These are phyloP conservation scores for Hymenoscyphus infarciens DNA, from an alignment of 2,329 filamentous ascomycete species.

Conservation along the genomic window DNA sequence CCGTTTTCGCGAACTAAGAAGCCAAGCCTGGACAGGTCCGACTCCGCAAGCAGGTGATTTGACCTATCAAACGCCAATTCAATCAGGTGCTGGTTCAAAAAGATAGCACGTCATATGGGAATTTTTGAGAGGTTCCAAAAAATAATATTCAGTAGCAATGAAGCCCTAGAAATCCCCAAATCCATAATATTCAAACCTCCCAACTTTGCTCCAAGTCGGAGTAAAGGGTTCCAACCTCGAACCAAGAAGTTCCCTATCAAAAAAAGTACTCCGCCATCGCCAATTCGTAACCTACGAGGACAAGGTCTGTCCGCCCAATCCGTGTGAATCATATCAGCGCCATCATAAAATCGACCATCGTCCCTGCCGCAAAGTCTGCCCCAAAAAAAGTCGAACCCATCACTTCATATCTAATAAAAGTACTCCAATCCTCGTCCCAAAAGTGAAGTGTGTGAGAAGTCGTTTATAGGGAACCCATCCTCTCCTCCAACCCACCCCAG, in stretches of 20 bases:
- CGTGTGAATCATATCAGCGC: conserved; percentile 21
- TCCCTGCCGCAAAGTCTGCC: conserved; percentile 20
- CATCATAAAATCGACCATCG: conserved; percentile 15
- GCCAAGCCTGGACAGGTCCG: too few species aligned
- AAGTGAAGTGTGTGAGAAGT: not conserved
- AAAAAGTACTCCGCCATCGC: conserved; percentile 7
- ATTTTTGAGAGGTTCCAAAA: conserved; percentile 4
- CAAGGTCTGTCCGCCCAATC: not conserved
- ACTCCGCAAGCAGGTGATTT: too few species aligned
- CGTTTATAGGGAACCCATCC: conserved; percentile 41
- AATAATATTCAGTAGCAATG: conserved; percentile 1
- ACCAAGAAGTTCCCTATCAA: not conserved
- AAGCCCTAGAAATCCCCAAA: not conserved
- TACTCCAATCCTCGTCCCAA: not conserved
- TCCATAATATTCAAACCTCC: conserved; percentile 6
- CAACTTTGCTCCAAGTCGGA: not conserved
- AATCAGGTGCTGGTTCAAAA: too few species aligned
- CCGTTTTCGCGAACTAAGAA: too few species aligned
- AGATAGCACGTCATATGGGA: not conserved
- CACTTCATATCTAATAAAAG: not conserved
- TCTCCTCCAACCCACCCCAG: conserved; percentile 61
- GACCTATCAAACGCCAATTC: too few species aligned
- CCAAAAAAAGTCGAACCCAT: not conserved
- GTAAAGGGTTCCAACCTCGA: not conserved
- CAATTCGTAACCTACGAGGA: not conserved